Base-by-base conservation (phyloP, 495 filamentous ascomycete genomes). In the Chaetomium fimeti region DNA sequence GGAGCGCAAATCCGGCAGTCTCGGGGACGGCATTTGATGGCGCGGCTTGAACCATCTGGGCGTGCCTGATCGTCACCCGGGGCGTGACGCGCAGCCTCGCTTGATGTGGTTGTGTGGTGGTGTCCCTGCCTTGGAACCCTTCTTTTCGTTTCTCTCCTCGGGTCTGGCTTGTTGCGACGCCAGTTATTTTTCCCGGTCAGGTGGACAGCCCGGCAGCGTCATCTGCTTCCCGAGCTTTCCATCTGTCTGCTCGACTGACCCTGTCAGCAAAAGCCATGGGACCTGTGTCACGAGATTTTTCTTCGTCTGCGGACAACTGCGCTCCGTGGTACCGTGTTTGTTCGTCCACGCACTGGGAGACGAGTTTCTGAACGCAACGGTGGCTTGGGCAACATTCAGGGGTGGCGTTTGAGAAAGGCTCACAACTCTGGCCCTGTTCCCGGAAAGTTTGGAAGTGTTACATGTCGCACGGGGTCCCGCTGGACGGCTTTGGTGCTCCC, bases 171-270 rank as follows among this genome's bases (percentile, higher is more conserved):
- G 43, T 43, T 57, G 36, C 36, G 40, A 48, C 15, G 20, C 9
- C 22, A 20, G 13, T 47, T 47, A 20, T 63, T 58, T 49, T n/a
- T 27, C 16, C 29, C 52, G 27, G 61, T 54, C 47, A 56, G 53
- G 57, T 65, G 49, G 40, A 27, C 32, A 49, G 13, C 25, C 36
- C 27, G 38, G 20, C 60, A 70, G 66, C 64, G 70, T 72, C 68
- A 72, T 72, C 57, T 54, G 56, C 58, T 72, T 70, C 68, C 63
- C 52, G 48, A 25, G 45, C 60, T 36, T 69, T 66, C 68, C 24
- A 58, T 64, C 55, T 20, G 16, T 12, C 54, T 36, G n/a, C 43
- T 28, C 45, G 29, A 27, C 49, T 48, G 53, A 49, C 20, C 45
- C n/a, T 20, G 18, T 56, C 52, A 60, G 38, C 40, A 20, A 58